Base-by-base conservation (phyloP, 371 early-diverging fungal species). In the Haplosporangium sp. region DNA sequence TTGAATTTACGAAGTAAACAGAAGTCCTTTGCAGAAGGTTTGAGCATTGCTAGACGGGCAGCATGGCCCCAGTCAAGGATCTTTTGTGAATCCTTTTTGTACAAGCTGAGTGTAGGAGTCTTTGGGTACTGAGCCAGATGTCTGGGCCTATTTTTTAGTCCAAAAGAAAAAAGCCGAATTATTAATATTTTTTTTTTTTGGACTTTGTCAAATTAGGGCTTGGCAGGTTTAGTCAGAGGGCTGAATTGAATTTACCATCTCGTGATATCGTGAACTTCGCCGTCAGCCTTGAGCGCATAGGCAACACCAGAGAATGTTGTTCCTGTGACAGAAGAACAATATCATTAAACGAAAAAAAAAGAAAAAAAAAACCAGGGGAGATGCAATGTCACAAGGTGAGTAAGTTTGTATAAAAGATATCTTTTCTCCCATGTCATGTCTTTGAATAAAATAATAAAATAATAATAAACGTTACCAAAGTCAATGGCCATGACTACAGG, bases 251-350 rank as follows among this genome's bases (percentile, higher is more conserved):
- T 74, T 27, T 78, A 81, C 84, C 84, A 84, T 71, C 72, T 84
- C 1, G 65, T 69, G 47, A 84, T 74, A 56, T 84, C 84, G 52
- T 79, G 76, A 6, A 79, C 74, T 35, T 79, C 81, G 1, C 85
- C 85, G 50, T 84, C 82, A 8, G 84, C 74, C 40, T 79, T 74
- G 63, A 84, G 83, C 10, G 85, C 85, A 76, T 85, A 90, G 4
- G 89, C 87, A 27, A 85, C 87, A n/a, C 88, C 89, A 60, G 88
- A 87, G 71, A 85, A 90, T 4, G 90, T 90, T 13, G 90, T 90
- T 47, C 90, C 90, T 88, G 44, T 50, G 50, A 52, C 19, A 13
- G 39, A 17, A 39, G 40, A 59, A 40, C 59, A 39, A 57, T 13
- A 35, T 34, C 8, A 44, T 45, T 27, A 27, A 27, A 27, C 0